A percentile compares a stretch with the other conserved stretches of the same genome.
These are phyloP conservation scores for Rosa lucieae DNA, from an alignment of 306 rosid species.

Conservation along the genomic window DNA sequence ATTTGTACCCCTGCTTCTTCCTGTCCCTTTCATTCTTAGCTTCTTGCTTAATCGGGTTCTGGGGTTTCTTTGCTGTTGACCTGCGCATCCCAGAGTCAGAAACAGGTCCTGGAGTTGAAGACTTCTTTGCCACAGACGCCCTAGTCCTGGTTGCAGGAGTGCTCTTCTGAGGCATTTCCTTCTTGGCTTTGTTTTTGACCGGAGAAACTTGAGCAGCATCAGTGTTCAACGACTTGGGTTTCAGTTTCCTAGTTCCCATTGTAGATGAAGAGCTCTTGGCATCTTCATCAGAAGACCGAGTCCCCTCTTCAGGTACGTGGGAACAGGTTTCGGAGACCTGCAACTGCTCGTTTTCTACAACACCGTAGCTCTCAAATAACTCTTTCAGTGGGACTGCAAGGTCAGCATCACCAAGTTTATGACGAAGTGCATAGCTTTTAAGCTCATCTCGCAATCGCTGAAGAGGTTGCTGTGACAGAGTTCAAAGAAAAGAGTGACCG, in stretches of 20 bases:
- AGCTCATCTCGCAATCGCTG: slow-evolving; percentile 67
- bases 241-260: slow-evolving; percentile 43
- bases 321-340: slow-evolving; percentile 65
- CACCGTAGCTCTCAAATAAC: slow-evolving; percentile 48
- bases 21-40: slow-evolving; percentile 40
- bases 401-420: slow-evolving; percentile 33
- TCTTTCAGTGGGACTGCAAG: slow-evolving; percentile 54
- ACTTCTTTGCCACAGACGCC: slow-evolving; percentile 38
- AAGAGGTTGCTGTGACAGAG: slow-evolving; percentile 61
- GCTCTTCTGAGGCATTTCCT: slow-evolving; percentile 37
- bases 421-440: slow-evolving; percentile 49
- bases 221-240: slow-evolving; percentile 51
- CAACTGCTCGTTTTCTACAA: slow-evolving; percentile 48
- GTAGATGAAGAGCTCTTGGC: slow-evolving; percentile 53
- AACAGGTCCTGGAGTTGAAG: slow-evolving; percentile 43
- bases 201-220: slow-evolving; percentile 47
- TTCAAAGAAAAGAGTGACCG: background rate
- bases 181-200: slow-evolving; percentile 41
- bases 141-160: slow-evolving; percentile 38
- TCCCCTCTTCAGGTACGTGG: slow-evolving; percentile 61
- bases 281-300: slow-evolving; percentile 73
- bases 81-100: slow-evolving; percentile 33
- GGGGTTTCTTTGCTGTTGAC: slow-evolving; percentile 41
- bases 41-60: slow-evolving; percentile 52
- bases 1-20: slow-evolving; percentile 43